Evolutionary conservation across 2,329 filamentous ascomycete genomes (phyloP), one percentile per base, ranked within the genome.

Genomic region (Akanthomyces lecanii): DNA sequence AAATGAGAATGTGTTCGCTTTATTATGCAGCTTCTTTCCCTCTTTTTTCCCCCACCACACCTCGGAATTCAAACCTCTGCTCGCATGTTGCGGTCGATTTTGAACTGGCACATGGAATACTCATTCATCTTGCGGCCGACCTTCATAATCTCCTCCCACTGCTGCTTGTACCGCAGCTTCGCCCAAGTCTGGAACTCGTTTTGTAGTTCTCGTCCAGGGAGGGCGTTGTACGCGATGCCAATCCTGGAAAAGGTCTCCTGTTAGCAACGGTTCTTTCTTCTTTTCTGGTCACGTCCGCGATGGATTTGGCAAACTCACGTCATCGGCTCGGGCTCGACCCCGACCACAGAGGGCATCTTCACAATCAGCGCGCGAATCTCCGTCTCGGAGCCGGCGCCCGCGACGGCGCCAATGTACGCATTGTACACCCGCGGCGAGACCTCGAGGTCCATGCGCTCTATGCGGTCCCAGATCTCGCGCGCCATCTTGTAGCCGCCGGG

Each of bases 371-470:
- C 77, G 68, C 87, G 84, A 3, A 87, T 87, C 68, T 89, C 86
- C 23, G 90, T 85, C 53, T 91, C 81, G 56, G 88, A 81, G 28
- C 86, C 88, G 67, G 91, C 89, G 3, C 87, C 87, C 0, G 89
- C 60, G 62, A 97, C 74, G 0, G 90, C 90, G 10, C 87, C 89
- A 54, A 90, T 80, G 72, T 96, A 98, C 1, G 88, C 86, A 23
- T 85, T 85, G 75, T 91, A 94, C 14, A 98, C 84, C 2, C 82
- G 75, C 25, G 84, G 82, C 44, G 92, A 89, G 28, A 97, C 81
- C 47, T 91, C 88, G 59, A 98, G 82, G 36, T 95, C 91, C 82
- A 96, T 88, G 62, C 81, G 81, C 68, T 83, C 81, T 63, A 95
- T 82, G 75, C 85, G 86, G 25, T 78, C 78, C 91, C 90, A 96